Percentiles rank a stretch among this genome's conserved stretches.
Conservation (phyloP, 208 protist genomes). For the Trypanosoma melophagium region DNA sequence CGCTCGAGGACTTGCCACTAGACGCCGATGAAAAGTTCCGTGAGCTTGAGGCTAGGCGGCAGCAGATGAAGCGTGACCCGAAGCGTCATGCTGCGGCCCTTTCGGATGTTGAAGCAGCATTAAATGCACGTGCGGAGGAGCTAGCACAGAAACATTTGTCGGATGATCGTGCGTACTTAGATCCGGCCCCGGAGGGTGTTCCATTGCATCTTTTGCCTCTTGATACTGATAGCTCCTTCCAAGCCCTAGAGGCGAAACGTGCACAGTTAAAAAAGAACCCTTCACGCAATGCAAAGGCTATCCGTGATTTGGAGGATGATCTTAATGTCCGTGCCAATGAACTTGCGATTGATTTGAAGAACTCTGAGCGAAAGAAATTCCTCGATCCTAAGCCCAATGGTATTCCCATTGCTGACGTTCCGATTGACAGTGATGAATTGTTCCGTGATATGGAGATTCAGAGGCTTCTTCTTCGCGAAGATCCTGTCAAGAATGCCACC, state of each 20-base stretch:
- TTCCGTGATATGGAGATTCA: conserved; percentile 32
- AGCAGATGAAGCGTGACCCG: conserved; percentile 66
- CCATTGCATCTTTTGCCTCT: conserved; percentile 55
- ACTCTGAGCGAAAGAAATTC: conserved; percentile 42
- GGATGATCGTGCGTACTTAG: conserved; percentile 61
- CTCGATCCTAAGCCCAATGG: conserved; percentile 52
- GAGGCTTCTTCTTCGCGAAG: conserved; percentile 14
- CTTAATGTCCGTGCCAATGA: conserved; percentile 63
- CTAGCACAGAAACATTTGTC: conserved; percentile 48
- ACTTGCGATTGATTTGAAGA: conserved; percentile 45
- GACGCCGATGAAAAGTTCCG: conserved; percentile 64
- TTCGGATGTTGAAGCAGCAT: conserved; percentile 46
- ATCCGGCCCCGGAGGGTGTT: conserved; percentile 62
- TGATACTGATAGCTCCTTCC: conserved; percentile 46
- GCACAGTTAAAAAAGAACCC: conserved; percentile 61
- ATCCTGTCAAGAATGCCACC: not conserved
- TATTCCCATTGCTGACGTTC: conserved; percentile 42
- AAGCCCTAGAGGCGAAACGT: conserved; percentile 50
- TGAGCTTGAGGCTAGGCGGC: conserved; percentile 54
- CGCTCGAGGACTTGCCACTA: conserved; percentile 52
- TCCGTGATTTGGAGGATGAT: conserved; percentile 50
- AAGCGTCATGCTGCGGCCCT: conserved; percentile 55
- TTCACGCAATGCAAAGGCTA: conserved; percentile 43
- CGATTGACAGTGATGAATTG: conserved; percentile 32
- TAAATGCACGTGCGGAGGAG: conserved; percentile 63